Percentiles rank a stretch among this genome's conserved stretches.
Conservation (phyloP, 208 protist species). For the Phytomonas sp. region DNA sequence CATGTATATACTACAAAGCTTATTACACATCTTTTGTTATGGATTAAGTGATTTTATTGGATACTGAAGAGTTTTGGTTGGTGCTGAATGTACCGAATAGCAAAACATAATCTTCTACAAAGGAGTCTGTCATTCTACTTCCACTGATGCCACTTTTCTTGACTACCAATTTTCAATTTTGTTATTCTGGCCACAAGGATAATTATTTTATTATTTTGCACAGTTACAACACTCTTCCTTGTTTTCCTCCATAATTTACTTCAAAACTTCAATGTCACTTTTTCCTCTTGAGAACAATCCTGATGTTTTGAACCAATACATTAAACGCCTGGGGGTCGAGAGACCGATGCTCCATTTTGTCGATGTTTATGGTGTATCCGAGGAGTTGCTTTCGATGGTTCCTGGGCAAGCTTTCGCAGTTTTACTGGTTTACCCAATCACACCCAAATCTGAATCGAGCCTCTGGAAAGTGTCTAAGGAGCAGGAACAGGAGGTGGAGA, state of each 20-base stretch:
- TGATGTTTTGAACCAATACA: conserved; percentile 85
- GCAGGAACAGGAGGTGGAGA: conserved; percentile 29
- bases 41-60: background rate
- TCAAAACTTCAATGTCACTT: conserved; percentile 33
- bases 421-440: conserved; percentile 90
- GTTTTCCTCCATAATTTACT: conserved; percentile 3
- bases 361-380: conserved; percentile 89
- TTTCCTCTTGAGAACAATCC: conserved; percentile 93
- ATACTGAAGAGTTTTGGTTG: background rate
- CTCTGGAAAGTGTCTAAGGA: background rate
- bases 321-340: conserved; percentile 41
- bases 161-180: background rate
- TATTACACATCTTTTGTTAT: background rate
- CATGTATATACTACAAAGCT: conserved; percentile 8
- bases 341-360: conserved; percentile 57
- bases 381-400: conserved; percentile 88
- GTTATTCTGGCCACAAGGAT: background rate
- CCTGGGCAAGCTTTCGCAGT: conserved; percentile 85
- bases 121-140: conserved; percentile 3
- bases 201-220: conserved; percentile 9
- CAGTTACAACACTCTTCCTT: background rate
- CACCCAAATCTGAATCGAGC: conserved; percentile 13
- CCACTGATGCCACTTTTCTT: conserved; percentile 2
- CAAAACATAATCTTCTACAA: background rate
- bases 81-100: background rate